Conservation (phyloP, 75 land plant genomes). For the Larix kaempferi region DNA sequence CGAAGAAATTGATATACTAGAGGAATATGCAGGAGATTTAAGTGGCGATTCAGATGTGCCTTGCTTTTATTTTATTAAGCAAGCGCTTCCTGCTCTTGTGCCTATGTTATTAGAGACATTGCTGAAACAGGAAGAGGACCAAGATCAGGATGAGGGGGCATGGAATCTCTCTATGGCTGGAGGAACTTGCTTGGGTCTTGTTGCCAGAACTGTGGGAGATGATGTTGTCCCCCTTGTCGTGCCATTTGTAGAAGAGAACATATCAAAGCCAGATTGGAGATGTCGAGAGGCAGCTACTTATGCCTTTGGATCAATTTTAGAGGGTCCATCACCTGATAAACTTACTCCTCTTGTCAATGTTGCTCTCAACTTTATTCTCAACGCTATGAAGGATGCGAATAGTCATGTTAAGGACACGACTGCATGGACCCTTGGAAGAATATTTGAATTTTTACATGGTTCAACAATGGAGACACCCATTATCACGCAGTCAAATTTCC, state of each 20-base stretch:
- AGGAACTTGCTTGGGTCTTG: slow-evolving; percentile 72
- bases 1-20: slow-evolving; percentile 70
- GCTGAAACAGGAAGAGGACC: slow-evolving; percentile 76
- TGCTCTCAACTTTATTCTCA: slow-evolving; percentile 63
- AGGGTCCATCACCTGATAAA: slow-evolving; percentile 62
- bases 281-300: slow-evolving; percentile 69
- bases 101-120: slow-evolving; percentile 71
- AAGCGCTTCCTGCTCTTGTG: slow-evolving; percentile 53
- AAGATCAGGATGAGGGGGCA: slow-evolving; percentile 62
- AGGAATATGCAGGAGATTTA: slow-evolving; percentile 22
- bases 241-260: slow-evolving; percentile 72
- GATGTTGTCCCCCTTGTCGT: slow-evolving; percentile 68
- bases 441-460: slow-evolving; percentile 70
- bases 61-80: slow-evolving; percentile 52
- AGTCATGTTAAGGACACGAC: slow-evolving; percentile 81
- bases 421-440: slow-evolving; percentile 83
- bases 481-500: slow-evolving; percentile 48
- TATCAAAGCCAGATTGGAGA: slow-evolving; percentile 64
- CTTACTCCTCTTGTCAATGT: slow-evolving; percentile 52
- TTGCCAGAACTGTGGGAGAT: slow-evolving; percentile 76
- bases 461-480: slow-evolving; percentile 28
- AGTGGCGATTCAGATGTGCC: slow-evolving; percentile 27
- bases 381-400: slow-evolving; percentile 70
- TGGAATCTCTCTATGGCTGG: slow-evolving; percentile 88
- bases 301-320: slow-evolving; percentile 78